A percentile compares a stretch with the other conserved stretches of the same genome.
These are phyloP conservation scores for Ogataea kodamae DNA, from an alignment of 805 yeast genomes.

Conservation along the genomic window DNA sequence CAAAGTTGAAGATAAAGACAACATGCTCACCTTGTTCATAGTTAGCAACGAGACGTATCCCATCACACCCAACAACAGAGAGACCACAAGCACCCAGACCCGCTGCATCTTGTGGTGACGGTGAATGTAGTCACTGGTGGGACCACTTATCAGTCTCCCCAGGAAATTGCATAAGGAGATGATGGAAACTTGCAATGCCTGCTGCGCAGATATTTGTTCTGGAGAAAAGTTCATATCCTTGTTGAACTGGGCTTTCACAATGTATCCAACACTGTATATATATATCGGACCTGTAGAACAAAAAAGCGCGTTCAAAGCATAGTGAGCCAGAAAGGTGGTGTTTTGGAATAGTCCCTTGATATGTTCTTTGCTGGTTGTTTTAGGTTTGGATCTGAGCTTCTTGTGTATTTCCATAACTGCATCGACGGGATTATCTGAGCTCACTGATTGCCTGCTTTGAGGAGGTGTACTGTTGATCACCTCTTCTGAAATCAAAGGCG, in stretches of 20 bases:
- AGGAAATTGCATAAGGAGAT: constrained; percentile 62
- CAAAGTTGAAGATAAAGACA: constrained; percentile 49
- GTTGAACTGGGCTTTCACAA: constrained; percentile 49
- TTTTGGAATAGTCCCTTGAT: constrained; percentile 26
- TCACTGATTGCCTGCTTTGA: constrained; percentile 9
- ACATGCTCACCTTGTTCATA: constrained; percentile 38
- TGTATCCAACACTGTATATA: constrained; percentile 69
- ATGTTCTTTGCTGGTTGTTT: constrained; percentile 23
- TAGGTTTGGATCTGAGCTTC: constrained; percentile 10
- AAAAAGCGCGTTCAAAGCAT: constrained; percentile 49
- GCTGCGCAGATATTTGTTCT: constrained; percentile 45
- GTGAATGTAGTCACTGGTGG: constrained; percentile 57
- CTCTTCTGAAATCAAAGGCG: constrained; percentile 8
- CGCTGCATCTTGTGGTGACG: constrained; percentile 53
- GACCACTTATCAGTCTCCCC: constrained; percentile 65
- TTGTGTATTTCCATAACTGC: constrained; percentile 3
- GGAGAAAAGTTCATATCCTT: constrained; percentile 20
- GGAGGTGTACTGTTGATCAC: constrained; percentile 1
- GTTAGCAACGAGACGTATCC: constrained; percentile 38
- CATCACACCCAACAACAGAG: constrained; percentile 37
- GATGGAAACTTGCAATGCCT: constrained; percentile 68
- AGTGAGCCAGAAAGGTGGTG: constrained; percentile 47
- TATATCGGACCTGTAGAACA: constrained; percentile 71
- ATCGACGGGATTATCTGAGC: constrained; percentile 3
- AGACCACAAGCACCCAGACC: constrained; percentile 56